Evolutionary conservation across 2,329 filamentous ascomycete species (phyloP).

Genomic region (Phoma sp.): DNA sequence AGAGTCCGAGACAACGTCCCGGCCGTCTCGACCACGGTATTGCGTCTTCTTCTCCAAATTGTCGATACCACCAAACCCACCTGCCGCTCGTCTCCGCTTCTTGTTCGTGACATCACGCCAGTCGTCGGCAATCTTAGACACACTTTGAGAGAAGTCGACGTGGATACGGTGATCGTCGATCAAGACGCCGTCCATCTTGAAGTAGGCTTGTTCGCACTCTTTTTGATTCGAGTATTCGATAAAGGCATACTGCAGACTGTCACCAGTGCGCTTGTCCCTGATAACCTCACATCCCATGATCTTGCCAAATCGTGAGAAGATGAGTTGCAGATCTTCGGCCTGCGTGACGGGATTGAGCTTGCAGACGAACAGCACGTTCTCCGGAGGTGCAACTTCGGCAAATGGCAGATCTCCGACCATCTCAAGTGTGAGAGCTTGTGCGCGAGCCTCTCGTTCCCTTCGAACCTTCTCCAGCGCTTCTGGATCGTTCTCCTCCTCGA

Average conservation of each 20-base stretch:
- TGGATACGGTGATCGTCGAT: conserved; percentile 98
- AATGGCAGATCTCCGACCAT: conserved; percentile 98
- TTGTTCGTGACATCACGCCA: conserved; percentile 87
- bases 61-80: conserved; percentile 89
- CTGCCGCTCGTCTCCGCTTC: conserved; percentile 69
- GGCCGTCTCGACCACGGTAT: conserved; percentile 59
- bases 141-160: conserved; percentile 97
- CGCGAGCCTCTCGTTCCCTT: conserved; percentile 87
- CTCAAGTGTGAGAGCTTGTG: conserved; percentile 92
- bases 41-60: conserved; percentile 89
- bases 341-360: conserved; percentile 97
- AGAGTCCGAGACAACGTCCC: conserved; percentile 40
- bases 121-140: conserved; percentile 81
- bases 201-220: conserved; percentile 93
- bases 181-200: conserved; percentile 97
- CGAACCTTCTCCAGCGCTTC: conserved; percentile 80
- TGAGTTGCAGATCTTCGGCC: conserved; percentile 91
- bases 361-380: conserved; percentile 98
- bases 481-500: conserved; percentile 80
- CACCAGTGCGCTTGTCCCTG: conserved; percentile 88
- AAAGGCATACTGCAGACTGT: conserved; percentile 96
- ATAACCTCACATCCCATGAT: conserved; percentile 97
- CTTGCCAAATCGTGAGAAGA: conserved; percentile 95
- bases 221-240: conserved; percentile 95
- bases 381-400: conserved; percentile 94